Evolutionary conservation across 2,329 filamentous ascomycete species (phyloP).

Genomic region (Colletotrichum costaricense): DNA sequence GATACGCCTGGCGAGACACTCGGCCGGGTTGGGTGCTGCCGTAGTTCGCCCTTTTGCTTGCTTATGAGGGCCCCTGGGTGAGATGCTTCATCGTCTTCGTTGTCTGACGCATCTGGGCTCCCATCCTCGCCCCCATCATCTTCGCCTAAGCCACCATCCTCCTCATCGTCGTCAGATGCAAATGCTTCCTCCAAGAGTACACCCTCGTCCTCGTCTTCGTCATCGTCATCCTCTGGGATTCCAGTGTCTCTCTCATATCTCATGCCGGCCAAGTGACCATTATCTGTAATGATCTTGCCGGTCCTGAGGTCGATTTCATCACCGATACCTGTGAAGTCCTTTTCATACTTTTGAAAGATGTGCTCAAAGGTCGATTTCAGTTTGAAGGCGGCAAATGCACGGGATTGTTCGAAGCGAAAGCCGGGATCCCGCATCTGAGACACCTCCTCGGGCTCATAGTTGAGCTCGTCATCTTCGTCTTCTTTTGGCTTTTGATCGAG

Average conservation of each 20-base stretch:
- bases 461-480: conserved; percentile 60
- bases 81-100: conserved; percentile 40
- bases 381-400: conserved; percentile 74
- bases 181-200: conserved; percentile 44
- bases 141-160: conserved; percentile 33
- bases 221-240: conserved; percentile 44
- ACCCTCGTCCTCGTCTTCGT: conserved; percentile 48
- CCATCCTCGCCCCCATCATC: conserved; percentile 29
- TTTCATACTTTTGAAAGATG: conserved; percentile 90
- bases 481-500: conserved; percentile 47
- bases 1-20: background rate
- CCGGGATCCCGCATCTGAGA: conserved; percentile 62
- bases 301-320: conserved; percentile 91
- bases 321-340: conserved; percentile 83
- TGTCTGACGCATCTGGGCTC: conserved; percentile 35
- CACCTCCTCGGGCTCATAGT: conserved; percentile 59
- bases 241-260: conserved; percentile 66
- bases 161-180: conserved; percentile 39
- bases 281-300: conserved; percentile 86
- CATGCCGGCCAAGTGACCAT: conserved; percentile 80
- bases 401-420: conserved; percentile 69
- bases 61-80: conserved; percentile 39
- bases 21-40: background rate
- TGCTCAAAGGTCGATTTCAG: conserved; percentile 87
- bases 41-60: background rate